A percentile compares a stretch with the other conserved stretches of the same genome.
Evolutionary conservation across 441 rosid species (phyloP).

Genomic region (Rhodomyrtus psidioides): DNA sequence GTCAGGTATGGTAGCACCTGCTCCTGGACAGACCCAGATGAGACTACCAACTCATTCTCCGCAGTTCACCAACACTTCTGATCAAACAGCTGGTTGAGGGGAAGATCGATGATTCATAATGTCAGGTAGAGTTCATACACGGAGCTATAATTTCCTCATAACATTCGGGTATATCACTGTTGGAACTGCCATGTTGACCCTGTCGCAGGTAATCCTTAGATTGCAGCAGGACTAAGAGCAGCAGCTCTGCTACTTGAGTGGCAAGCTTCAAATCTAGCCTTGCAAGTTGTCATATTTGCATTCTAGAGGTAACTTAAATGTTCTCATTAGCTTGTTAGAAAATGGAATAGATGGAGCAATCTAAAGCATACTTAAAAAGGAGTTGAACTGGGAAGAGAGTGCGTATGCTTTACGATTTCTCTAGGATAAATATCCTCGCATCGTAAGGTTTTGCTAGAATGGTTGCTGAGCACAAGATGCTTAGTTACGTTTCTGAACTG

Average conservation of each 20-base stretch:
- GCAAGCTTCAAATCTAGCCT: constrained; percentile 18
- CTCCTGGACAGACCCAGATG: constrained; percentile 6
- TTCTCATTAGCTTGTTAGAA: background rate
- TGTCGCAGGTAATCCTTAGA: constrained; percentile 9
- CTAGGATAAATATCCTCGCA: background rate
- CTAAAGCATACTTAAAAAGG: background rate
- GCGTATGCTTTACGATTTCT: background rate
- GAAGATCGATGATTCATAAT: background rate
- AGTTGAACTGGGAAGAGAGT: background rate
- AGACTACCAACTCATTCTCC: constrained; percentile 7
- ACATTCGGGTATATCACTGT: background rate
- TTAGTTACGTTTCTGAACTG: background rate
- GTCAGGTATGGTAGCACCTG: constrained; percentile 9
- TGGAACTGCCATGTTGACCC: background rate
- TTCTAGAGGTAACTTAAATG: constrained; percentile 3
- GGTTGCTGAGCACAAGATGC: background rate
- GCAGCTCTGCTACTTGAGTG: constrained; percentile 6
- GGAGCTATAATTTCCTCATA: background rate
- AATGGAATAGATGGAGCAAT: background rate
- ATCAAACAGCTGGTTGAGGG: constrained; percentile 12
- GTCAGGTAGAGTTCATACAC: background rate
- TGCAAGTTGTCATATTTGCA: constrained; percentile 16
- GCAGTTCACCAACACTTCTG: constrained; percentile 10
- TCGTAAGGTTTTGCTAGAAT: background rate
- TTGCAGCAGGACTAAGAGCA: constrained; percentile 16